These are phyloP conservation scores for Trifolium subterraneum DNA, from an alignment of 306 rosid genomes.

Conservation along the genomic window DNA sequence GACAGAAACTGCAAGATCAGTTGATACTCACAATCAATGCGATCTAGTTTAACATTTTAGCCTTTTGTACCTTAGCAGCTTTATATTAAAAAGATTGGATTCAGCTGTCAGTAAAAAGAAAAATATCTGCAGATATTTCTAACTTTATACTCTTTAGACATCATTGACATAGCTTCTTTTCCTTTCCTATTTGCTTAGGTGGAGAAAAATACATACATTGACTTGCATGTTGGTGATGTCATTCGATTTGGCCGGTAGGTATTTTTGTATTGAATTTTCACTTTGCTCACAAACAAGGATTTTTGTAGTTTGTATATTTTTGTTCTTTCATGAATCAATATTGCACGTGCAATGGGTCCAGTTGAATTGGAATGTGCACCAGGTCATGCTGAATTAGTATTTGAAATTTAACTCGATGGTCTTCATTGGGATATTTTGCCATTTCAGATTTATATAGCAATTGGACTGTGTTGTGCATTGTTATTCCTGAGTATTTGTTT, in stretches of 20 bases:
- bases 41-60: slow-evolving; percentile 28
- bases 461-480: background rate
- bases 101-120: slow-evolving; percentile 1
- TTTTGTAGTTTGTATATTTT: slow-evolving; percentile 17
- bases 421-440: background rate
- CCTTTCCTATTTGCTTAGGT: slow-evolving; percentile 60
- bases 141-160: slow-evolving; percentile 1
- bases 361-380: background rate
- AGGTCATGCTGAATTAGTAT: background rate
- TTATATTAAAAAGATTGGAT: slow-evolving; percentile 14
- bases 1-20: slow-evolving; percentile 1
- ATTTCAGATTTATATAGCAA: slow-evolving; percentile 5
- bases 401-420: slow-evolving; percentile 20
- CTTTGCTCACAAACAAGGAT: slow-evolving; percentile 16
- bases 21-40: background rate
- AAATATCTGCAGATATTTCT: slow-evolving; percentile 16
- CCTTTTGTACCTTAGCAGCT: background rate
- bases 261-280: slow-evolving; percentile 31
- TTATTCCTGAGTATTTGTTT: background rate
- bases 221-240: slow-evolving; percentile 92
- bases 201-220: slow-evolving; percentile 67
- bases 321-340: slow-evolving; percentile 5
- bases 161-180: slow-evolving; percentile 27
- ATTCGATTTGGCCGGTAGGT: slow-evolving; percentile 92
- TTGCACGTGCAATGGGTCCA: background rate